Base-by-base conservation (phyloP, 2,329 filamentous ascomycete species). In the Microcera coccophila region DNA sequence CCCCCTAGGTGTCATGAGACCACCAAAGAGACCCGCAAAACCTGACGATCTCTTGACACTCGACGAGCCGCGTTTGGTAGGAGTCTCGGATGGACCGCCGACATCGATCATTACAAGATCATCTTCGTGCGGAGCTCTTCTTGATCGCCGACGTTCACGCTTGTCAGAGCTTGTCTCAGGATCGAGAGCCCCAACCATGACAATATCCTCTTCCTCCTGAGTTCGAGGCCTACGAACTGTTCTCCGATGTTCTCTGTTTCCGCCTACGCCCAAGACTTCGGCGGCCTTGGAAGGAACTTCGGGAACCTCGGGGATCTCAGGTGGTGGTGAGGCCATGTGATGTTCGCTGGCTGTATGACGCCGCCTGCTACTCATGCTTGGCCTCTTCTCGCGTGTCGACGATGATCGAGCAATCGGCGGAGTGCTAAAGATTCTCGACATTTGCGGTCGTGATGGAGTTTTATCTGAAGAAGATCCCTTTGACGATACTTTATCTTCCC, bases 391-490 rank as follows among this genome's bases (percentile, higher is more conserved):
- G 36, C 84, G 80, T 15, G 76, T 80, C 10, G 87, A 84, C 62
- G 82, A 84, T 2, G 84, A 80, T 21, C 85, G 79, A 20, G 83
- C 81, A 41, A 87, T 71, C 12, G 80, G 81, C 2, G 84, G 79
- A 11, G 79, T 78, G 58, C 75, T 81, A 45, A 95, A 87, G 55
- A 86, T 75, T 57, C 81, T 84, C 52, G 58, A 73, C 67, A 48
- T 78, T 73, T 58, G 78, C 28, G 79, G 67, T 48, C 78, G 80
- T 7, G 75, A 68, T 10, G 75, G 71, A 4, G 75, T 65, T 28
- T 83, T 85, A 53, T 90, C 89, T 16, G 86, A 90, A 11, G 76
- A 76, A 16, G 86, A 90, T 33, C 82, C 86, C 57, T 82, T 86
- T 1, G 82, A 84, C 11, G 76, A 73, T 2, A 64, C 60, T 59